Base-by-base conservation (phyloP, 202 grass and related monocot genomes). In the Brachypodium distachyon region DNA sequence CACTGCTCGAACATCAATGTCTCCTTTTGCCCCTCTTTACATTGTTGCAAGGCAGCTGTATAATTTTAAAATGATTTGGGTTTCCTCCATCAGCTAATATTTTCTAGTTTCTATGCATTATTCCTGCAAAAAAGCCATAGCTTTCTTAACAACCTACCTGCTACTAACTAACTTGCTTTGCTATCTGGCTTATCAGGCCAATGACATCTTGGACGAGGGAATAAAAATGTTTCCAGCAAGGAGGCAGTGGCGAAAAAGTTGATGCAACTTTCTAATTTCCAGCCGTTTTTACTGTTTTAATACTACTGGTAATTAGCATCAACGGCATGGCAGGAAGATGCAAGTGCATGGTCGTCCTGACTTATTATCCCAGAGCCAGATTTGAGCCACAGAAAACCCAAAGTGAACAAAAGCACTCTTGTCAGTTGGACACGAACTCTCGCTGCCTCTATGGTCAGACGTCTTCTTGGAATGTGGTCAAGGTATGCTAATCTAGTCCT, bases 321-420 rank as follows among this genome's bases (percentile, higher is more conserved):
- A n/a, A n/a, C n/a, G n/a, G n/a, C n/a, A 68, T 69, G 17, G 41
- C 65, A 69, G 90, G 78, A 88, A 92, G 82, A 85, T 88, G 82
- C 86, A 92, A 53, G 79, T 73, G 22, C 86, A 84, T 38, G 82
- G 64, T 41, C 78, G 85, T 54, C 74, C 78, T 48, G 82, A 92
- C 18, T n/a, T n/a, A n/a, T 64, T 80, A 57, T 79, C 90, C 33
- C 82, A 63, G 43, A 80, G 49, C 72, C 82, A 23, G 89, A 80
- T 85, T 86, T 83, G 40, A 62, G 43, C 80, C 80, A 26, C 59
- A 37, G 81, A 31, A 86, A 72, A 77, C 49, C 79, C 16, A 86
- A 80, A 79, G 83, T 86, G 90, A 88, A 70, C 48, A 80, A 17
- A 82, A 88, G 39, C 73, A 12, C 6, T 70, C 73, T 62, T 76